These are phyloP conservation scores for Xerocomus spinulosus DNA, from an alignment of 768 basidiomycete species.

Conservation along the genomic window DNA sequence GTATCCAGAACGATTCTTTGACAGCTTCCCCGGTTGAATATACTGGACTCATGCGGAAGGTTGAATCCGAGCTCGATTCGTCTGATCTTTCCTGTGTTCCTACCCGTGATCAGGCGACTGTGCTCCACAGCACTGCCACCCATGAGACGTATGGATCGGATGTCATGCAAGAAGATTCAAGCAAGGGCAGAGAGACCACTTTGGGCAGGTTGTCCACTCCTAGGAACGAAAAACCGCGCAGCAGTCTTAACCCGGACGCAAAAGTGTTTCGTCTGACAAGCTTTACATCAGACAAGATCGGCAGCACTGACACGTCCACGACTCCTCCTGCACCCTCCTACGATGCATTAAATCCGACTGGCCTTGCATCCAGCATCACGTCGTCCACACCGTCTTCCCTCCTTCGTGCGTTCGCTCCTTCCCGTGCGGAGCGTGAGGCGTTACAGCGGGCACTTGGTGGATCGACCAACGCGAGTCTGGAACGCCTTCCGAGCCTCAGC, in stretches of 20 bases:
- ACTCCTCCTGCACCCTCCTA: slow-evolving; percentile 28
- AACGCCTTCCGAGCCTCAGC: slow-evolving; percentile 72
- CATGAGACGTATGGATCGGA: slow-evolving; percentile 30
- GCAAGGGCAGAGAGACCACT: slow-evolving; percentile 23
- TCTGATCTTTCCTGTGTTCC: slow-evolving; percentile 40
- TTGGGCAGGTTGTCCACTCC: slow-evolving; percentile 46
- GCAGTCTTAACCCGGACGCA: slow-evolving; percentile 79
- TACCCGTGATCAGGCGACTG: slow-evolving; percentile 19
- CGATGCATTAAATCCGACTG: slow-evolving; percentile 60
- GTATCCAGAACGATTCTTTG: slow-evolving; percentile 20
- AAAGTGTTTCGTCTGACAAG: slow-evolving; percentile 68
- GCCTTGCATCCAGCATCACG: slow-evolving; percentile 37
- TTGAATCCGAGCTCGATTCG: slow-evolving; percentile 39
- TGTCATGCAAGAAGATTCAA: slow-evolving; percentile 11
- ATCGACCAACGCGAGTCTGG: slow-evolving; percentile 69
- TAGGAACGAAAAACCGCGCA: slow-evolving; percentile 49
- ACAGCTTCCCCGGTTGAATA: slow-evolving; percentile 42
- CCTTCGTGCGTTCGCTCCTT: slow-evolving; percentile 82
- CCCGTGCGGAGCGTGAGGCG: slow-evolving; percentile 81
- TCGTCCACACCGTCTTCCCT: slow-evolving; percentile 46
- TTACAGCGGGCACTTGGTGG: slow-evolving; percentile 75
- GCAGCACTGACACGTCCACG: slow-evolving; percentile 10
- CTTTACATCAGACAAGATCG: slow-evolving; percentile 11
- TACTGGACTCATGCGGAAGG: slow-evolving; percentile 24
- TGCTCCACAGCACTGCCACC: slow-evolving; percentile 28